phyloP scores from a whole-genome alignment of 2,329 filamentous ascomycete species.

The Neonectria punicea region DNA sequence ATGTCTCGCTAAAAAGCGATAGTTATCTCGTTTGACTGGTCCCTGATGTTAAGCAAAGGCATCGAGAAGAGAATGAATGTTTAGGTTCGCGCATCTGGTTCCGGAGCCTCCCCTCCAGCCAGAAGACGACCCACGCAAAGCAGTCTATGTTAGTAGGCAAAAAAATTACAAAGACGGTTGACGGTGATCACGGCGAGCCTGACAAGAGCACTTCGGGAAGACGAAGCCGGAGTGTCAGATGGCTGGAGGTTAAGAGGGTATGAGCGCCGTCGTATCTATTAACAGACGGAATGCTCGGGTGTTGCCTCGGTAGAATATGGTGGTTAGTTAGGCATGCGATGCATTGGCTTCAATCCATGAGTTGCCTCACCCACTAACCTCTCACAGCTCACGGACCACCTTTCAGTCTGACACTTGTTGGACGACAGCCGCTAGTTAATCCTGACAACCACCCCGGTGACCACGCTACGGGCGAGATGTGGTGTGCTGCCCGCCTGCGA shows the following conservation, averaged over 20 bases:
- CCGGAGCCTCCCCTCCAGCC: conserved; percentile 1
- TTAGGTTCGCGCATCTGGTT: not conserved
- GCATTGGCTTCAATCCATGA: conserved; percentile 8
- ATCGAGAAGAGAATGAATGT: not conserved
- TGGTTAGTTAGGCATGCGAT: conserved; percentile 6
- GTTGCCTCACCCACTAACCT: not conserved
- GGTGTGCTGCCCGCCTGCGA: conserved; percentile 14
- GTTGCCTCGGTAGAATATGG: conserved; percentile 11
- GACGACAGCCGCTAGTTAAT: conserved; percentile 6
- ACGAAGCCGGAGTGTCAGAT: not conserved
- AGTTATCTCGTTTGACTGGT: not conserved
- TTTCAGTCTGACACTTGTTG: not conserved
- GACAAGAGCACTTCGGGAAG: not conserved
- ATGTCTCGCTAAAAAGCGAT: conserved; percentile 17
- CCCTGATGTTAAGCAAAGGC: conserved; percentile 5
- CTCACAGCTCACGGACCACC: not conserved
- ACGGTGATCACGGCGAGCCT: not conserved
- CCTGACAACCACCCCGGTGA: conserved; percentile 4
- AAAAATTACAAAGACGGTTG: not conserved
- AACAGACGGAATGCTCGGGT: conserved; percentile 30
- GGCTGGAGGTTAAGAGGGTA: too few species aligned
- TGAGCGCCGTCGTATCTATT: not conserved
- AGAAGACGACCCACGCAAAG: not conserved
- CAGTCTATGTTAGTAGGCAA: not conserved
- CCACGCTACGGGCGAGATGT: conserved; percentile 25